Evolutionary conservation across 768 basidiomycete species (phyloP), one percentile per base, ranked within the genome.

Genomic region (Crepidotus variabilis): DNA sequence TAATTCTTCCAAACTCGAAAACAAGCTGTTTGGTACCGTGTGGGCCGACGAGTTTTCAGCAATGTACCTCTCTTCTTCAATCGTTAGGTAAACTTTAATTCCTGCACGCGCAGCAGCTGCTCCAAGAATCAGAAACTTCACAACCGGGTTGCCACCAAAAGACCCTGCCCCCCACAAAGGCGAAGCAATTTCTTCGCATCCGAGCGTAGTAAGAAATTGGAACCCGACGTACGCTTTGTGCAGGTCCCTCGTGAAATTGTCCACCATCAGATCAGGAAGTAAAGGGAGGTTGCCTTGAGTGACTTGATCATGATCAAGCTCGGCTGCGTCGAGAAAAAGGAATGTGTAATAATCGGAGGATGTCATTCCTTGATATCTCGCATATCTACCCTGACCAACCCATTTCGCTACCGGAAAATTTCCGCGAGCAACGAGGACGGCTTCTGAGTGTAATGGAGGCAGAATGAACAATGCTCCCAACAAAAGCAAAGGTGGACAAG

Each of bases 81-180:
- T 62, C 21, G 64, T 57, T 22, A 72, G 35, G 46, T 58, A 60
- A 16, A 72, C 56, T 9, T 51, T 57, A 36, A 71, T 54, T 16
- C 63, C 67, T 22, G 62, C 60, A n/a, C 62, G 68, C 51, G 67
- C 67, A 36, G 66, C 63, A 20, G 67, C 69, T 46, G 71, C 58
- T 0, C 63, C 54, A 34, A 72, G 49, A 10, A 71, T 65, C 8
- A 72, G 49, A 13, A 61, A 57, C 54, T 75, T 75, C 48, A 72
- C 61, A 22, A 71, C 59, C 6, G 69, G 70, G 55, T 75, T 63
- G 1, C 67, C 71, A 3, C 67, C 68, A 58, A 73, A 71, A 45
- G 70, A 67, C n/a, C 70, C 73, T 50, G 69, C 58, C n/a, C 69
- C 71, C 71, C 68, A 72, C 24, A 72, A 51, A 16, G 70, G 67